A percentile compares a stretch with the other conserved stretches of the same genome.
phyloP scores from a whole-genome alignment of 257 asterid genomes.

The Paraleonurus japonicus region DNA sequence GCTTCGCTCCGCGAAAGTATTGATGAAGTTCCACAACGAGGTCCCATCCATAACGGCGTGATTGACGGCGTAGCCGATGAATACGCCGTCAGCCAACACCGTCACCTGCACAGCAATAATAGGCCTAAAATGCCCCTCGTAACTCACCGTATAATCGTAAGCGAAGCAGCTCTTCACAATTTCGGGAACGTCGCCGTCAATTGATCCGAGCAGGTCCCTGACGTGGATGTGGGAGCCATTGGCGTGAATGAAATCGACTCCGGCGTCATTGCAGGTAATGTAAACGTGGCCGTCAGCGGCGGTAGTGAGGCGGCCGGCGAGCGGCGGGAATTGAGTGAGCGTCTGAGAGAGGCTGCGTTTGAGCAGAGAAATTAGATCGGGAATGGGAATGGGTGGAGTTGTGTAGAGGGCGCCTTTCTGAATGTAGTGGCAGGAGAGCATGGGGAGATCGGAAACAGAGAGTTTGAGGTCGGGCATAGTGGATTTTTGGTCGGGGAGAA shows the following conservation, averaged over 20 bases:
- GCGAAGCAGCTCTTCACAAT: conserved; percentile 32
- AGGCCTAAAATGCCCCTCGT: conserved; percentile 33
- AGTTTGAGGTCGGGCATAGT: conserved; percentile 27
- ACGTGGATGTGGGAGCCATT: conserved; percentile 25
- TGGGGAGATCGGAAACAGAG: conserved; percentile 46
- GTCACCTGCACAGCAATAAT: conserved; percentile 39
- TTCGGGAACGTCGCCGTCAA: conserved; percentile 29
- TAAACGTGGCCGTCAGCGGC: conserved; percentile 25
- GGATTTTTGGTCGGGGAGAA: conserved; percentile 29
- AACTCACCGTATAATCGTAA: conserved; percentile 30
- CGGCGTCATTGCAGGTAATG: conserved; percentile 34
- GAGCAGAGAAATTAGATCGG: conserved; percentile 25
- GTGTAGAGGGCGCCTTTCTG: conserved; percentile 35
- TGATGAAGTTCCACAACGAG: conserved; percentile 51
- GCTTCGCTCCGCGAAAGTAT: conserved; percentile 38
- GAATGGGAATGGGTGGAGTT: conserved; percentile 24
- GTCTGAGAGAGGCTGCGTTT: conserved; percentile 29
- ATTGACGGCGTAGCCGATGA: conserved; percentile 52
- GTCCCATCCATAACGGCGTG: conserved; percentile 52
- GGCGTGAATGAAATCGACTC: conserved; percentile 39
- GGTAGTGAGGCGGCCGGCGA: conserved; percentile 49
- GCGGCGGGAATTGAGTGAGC: conserved; percentile 42
- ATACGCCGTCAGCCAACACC: conserved; percentile 44
- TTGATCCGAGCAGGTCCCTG: conserved; percentile 12
- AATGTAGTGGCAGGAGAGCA: conserved; percentile 50